These are phyloP conservation scores for Perkinsus marinus DNA, from an alignment of 169 alveolate genomes.

Conservation along the genomic window DNA sequence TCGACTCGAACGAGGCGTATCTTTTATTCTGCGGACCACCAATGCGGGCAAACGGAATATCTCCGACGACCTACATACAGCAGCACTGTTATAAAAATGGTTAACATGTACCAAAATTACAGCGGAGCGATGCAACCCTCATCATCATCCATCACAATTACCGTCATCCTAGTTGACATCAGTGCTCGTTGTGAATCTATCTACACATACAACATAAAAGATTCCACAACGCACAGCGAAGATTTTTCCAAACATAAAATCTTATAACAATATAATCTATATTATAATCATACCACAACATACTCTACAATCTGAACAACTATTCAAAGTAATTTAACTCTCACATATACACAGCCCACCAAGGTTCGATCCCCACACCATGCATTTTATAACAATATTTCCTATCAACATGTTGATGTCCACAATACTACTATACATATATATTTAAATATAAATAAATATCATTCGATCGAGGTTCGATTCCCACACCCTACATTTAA, in stretches of 20 bases:
- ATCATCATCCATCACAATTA: neutral
- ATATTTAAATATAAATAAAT: too few relatives aligned
- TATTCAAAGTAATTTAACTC: too few relatives aligned
- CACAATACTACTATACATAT: too few relatives aligned
- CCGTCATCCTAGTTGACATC: neutral
- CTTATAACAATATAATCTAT: neutral
- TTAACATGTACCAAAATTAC: neutral
- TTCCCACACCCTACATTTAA: neutral
- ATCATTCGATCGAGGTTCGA: neutral
- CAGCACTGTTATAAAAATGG: neutral
- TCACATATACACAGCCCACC: too few relatives aligned
- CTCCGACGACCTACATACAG: neutral
- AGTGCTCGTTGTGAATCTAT: neutral
- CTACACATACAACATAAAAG: too few relatives aligned
- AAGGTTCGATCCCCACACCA: too few relatives aligned
- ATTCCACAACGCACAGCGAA: neutral
- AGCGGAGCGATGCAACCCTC: neutral
- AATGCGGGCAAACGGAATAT: neutral
- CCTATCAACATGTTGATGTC: too few relatives aligned
- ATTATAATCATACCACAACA: too few relatives aligned
- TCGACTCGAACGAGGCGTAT: too few relatives aligned
- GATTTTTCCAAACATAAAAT: neutral
- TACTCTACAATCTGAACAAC: too few relatives aligned
- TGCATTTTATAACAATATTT: too few relatives aligned
- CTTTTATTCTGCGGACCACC: neutral